Base-by-base conservation (phyloP, 306 rosid species). In the Trifolium pratense region DNA sequence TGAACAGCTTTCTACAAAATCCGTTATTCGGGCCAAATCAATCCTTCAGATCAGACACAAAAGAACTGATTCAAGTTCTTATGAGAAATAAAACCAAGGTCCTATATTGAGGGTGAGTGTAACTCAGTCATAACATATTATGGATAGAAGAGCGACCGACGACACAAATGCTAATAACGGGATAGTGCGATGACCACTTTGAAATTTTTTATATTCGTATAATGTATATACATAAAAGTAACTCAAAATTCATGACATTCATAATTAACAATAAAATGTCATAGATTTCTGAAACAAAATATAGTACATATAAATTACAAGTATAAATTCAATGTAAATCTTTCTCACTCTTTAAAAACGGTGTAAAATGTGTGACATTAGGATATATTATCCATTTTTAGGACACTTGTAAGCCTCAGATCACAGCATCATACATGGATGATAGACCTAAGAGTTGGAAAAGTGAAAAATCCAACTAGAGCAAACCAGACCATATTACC, bases 11-110 rank as follows among this genome's bases (percentile, higher is more conserved):
- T 45, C 53, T 43, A 65, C 15, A 9, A 64, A 18, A 42, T 61
- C 9, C 18, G 55, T 60, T 25, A 23, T 60, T 53, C 8, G 16
- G 45, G n/a, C 37, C 34, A 71, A 29, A 71, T 43, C 45, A 73
- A 53, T 70, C 52, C 49, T 65, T 42, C 58, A 70, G 73, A 62
- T 46, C 70, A 63, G 48, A n/a, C 16, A 40, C 73, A 52, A n/a
- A 52, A 51, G 39, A 60, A 32, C 64, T 15, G 52, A 70, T 26
- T 36, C 13, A 21, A 55, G 7, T 70, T 70, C 56, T 26, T 43
- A 23, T n/a, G 14, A 53, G 26, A 34, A 53, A 70, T 15, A 45
- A 69, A 56, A 49, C 29, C 31, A n/a, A 16, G 16, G 69, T 43
- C 64, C 51, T 16, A 53, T 51, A 10, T 52, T 17, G 26, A 10